Conservation (phyloP, 202 grass and related monocot genomes). For the Schoenoplectus triqueter region DNA sequence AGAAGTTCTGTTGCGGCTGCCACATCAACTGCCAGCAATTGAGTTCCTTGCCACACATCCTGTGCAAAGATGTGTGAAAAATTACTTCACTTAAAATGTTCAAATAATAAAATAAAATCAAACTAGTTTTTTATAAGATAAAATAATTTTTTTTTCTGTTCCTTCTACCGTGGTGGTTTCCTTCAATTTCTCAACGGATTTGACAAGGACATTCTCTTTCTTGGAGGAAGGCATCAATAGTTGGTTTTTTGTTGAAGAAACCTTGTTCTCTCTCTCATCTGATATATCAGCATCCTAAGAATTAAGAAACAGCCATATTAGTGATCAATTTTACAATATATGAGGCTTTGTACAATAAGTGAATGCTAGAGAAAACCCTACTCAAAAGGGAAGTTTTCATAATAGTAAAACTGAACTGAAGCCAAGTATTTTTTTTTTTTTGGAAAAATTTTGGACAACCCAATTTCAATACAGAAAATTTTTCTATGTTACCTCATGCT, state of each 20-base stretch:
- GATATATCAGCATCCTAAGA: conserved; percentile 57
- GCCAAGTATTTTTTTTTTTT: neutral
- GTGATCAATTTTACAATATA: conserved; percentile 12
- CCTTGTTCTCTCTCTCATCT: conserved; percentile 45
- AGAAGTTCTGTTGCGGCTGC: conserved; percentile 80
- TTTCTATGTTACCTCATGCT: neutral
- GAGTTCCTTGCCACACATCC: conserved; percentile 94
- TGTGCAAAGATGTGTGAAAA: conserved; percentile 36
- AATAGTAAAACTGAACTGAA: conserved; percentile 14
- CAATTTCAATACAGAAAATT: neutral
- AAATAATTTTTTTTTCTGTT: neutral
- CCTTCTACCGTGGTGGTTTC: conserved; percentile 76
- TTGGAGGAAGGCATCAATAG: conserved; percentile 47
- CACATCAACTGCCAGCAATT: conserved; percentile 87
- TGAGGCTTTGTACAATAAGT: neutral
- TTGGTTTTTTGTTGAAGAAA: conserved; percentile 34
- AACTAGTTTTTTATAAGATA: neutral
- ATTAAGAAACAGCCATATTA: conserved; percentile 16
- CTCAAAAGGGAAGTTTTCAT: neutral
- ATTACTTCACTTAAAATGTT: conserved; percentile 16
- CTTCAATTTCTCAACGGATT: conserved; percentile 92
- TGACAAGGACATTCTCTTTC: conserved; percentile 84
- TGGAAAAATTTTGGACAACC: neutral
- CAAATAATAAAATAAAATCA: neutral
- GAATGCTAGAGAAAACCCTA: conserved; percentile 7